phyloP scores from a whole-genome alignment of 805 yeast species.

The Candida chilensis region DNA sequence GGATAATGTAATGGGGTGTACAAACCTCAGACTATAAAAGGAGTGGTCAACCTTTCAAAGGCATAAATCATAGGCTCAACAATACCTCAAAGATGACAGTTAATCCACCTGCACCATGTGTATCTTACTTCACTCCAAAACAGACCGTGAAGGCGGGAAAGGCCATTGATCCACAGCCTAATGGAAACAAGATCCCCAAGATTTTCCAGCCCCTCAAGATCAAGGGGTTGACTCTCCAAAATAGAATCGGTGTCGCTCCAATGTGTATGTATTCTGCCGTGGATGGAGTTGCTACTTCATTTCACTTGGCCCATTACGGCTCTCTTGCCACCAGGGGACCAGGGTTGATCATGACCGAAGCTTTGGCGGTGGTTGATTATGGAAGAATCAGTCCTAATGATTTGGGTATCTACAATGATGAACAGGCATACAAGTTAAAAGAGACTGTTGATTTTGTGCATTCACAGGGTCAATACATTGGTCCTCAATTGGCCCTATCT shows the following conservation, averaged over 20 bases:
- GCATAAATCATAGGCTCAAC: no score
- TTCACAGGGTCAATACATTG: slow-evolving; percentile 13
- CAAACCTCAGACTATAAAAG: no score
- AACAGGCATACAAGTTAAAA: slow-evolving; percentile 14
- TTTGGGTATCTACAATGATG: slow-evolving; percentile 16
- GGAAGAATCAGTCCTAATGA: slow-evolving; percentile 1
- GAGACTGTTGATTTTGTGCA: slow-evolving; percentile 17
- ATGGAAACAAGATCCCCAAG: slow-evolving; percentile 16
- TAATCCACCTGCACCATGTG: no score
- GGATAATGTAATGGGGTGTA: no score
- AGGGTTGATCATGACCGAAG: slow-evolving; percentile 38
- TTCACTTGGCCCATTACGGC: slow-evolving; percentile 42
- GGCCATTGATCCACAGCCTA: slow-evolving; percentile 8
- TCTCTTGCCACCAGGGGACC: slow-evolving; percentile 37
- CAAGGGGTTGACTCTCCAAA: slow-evolving; percentile 27
- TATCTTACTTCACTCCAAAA: slow-evolving; percentile 15
- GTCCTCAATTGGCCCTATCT: slow-evolving; percentile 18
- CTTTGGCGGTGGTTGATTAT: slow-evolving; percentile 7
- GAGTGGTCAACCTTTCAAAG: no score
- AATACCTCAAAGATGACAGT: no score
- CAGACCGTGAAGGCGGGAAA: slow-evolving; percentile 24
- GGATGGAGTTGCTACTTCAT: slow-evolving; percentile 31
- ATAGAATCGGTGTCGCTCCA: slow-evolving; percentile 48
- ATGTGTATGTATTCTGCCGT: slow-evolving; percentile 44
- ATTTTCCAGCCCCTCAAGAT: slow-evolving; percentile 35